These are phyloP conservation scores for Diaporthe vexans DNA, from an alignment of 2,329 filamentous ascomycete genomes.

Conservation along the genomic window DNA sequence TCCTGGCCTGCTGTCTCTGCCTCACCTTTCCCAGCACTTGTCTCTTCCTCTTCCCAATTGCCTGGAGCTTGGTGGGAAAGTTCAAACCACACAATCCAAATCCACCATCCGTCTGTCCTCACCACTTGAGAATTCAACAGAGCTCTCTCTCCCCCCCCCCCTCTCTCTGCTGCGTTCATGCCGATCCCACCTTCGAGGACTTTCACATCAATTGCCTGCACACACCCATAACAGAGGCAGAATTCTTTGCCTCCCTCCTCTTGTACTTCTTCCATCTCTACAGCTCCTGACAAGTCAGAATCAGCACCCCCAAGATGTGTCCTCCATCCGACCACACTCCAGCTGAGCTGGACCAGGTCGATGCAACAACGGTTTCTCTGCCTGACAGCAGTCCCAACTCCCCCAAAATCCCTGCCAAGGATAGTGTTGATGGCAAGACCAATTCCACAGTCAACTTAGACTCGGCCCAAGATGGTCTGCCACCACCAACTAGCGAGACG, in stretches of 20 bases:
- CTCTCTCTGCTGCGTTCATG: neutral
- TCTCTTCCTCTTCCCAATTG: neutral
- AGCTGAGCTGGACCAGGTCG: neutral
- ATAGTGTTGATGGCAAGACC: neutral
- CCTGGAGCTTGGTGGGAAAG: neutral
- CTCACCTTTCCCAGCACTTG: neutral
- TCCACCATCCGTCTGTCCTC: neutral
- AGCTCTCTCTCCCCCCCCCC: no score
- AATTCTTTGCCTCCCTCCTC: no score
- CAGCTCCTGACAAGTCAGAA: neutral
- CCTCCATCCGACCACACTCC: neutral
- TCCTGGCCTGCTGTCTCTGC: neutral
- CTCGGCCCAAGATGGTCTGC: neutral
- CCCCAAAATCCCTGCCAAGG: neutral
- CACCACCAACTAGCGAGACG: neutral
- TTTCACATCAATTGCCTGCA: no score
- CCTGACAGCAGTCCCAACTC: conserved; percentile 12
- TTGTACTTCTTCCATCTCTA: no score
- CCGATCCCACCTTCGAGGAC: neutral
- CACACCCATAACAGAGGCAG: neutral
- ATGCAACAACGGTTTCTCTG: conserved; percentile 14
- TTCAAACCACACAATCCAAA: neutral
- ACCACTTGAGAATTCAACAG: neutral
- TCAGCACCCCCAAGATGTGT: neutral
- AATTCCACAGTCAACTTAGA: neutral